Evolutionary conservation across 148 eudicot genomes (phyloP), one percentile per base, ranked within the genome.

Genomic region (Cornus florida): DNA sequence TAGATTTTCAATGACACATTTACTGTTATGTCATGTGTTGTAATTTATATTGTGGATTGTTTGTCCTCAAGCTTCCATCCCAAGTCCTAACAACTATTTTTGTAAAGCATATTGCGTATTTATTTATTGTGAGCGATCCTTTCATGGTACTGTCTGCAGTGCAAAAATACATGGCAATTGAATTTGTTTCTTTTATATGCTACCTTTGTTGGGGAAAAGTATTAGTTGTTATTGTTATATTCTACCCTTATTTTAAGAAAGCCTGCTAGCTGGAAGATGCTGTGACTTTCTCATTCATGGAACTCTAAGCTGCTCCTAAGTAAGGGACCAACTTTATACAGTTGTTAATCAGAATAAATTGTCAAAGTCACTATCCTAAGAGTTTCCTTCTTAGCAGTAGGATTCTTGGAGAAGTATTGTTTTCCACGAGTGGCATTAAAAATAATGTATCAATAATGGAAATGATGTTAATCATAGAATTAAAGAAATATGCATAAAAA

Each of bases 31-130:
- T 31, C 16, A 71, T 60, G 23, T 6, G 57, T 16, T 38, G 20
- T 78, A n/a, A 19, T 50, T n/a, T n/a, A 67, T 48, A 19, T 43
- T 53, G 43, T 48, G 28, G 66, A 62, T 67, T 65, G 39, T 76
- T 67, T 28, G 28, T 62, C 14, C 38, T 35, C 3, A 35, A 35
- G 10, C 6, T 4, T 43, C 10, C 1, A 24, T n/a, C 66, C 8
- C 23, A 20, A 13, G 22, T n/a, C 66, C 22, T 62, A 62, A 62
- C 22, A 62, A n/a, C 6, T 62, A 62, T n/a, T n/a, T 3, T 62
- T 62, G 66, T 20, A 62, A 62, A 62, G 66, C 23, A 62, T 62
- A 6, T 62, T 19, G 23, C 24, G 19, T n/a, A 7, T 62, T 19
- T 62, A 7, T 19, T 62, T 62, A 17, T 53, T 17, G 22, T 62